phyloP scores from a whole-genome alignment of 768 basidiomycete species.

The Auricularia sp. region DNA sequence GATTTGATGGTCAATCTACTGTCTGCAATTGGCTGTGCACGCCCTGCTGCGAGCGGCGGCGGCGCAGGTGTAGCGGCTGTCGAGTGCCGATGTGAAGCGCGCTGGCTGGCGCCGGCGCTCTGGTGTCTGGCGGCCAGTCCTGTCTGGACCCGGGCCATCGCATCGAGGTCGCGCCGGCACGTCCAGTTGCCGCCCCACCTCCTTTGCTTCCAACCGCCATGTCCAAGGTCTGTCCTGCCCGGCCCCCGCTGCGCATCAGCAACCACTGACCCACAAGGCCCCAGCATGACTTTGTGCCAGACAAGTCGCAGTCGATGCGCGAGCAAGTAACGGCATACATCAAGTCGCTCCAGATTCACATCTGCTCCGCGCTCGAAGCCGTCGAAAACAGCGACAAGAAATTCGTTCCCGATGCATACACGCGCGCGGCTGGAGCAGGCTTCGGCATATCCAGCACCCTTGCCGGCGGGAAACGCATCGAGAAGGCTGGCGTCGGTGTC shows the following conservation, averaged over 20 bases:
- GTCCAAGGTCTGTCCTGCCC: neutral
- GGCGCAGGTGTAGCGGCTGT: too few species aligned
- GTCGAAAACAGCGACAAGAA: conserved; percentile 48
- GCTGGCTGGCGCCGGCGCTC: too few species aligned
- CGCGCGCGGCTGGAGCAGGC: conserved; percentile 27
- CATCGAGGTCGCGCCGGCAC: neutral
- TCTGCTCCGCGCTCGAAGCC: conserved; percentile 65
- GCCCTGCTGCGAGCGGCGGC: too few species aligned
- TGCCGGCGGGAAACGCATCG: conserved; percentile 39
- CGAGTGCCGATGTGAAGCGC: too few species aligned
- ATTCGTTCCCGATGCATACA: conserved; percentile 42
- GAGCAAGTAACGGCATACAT: conserved; percentile 69
- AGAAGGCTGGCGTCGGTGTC: conserved; percentile 95
- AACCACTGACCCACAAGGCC: neutral
- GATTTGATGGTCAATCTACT: too few species aligned
- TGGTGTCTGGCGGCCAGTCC: neutral
- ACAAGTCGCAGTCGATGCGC: conserved; percentile 44
- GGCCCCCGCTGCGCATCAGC: neutral
- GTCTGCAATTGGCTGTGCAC: too few species aligned
- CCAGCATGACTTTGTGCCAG: neutral
- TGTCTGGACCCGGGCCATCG: neutral
- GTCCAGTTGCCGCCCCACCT: neutral
- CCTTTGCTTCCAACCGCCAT: neutral
- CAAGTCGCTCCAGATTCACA: conserved; percentile 63
- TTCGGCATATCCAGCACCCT: conserved; percentile 17